Evolutionary conservation across 2,329 filamentous ascomycete species (phyloP).

Genomic region (Alternaria solani): DNA sequence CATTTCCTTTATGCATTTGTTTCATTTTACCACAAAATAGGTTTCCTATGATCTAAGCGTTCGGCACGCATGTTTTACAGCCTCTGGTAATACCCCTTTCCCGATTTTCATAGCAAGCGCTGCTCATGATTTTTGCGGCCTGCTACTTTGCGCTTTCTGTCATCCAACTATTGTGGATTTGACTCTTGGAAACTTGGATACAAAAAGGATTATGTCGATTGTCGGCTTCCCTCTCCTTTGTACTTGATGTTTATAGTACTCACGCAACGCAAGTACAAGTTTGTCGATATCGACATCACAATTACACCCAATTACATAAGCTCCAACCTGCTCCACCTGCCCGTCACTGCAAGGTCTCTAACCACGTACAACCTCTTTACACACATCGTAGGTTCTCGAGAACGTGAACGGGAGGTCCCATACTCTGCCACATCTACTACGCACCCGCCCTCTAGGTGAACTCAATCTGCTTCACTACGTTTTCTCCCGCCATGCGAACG

Average conservation of each 20-base stretch:
- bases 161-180: not conserved
- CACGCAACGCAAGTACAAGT: not conserved
- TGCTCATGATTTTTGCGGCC: slow-evolving; percentile 5
- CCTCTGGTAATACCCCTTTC: slow-evolving; percentile 7
- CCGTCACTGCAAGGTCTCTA: not conserved
- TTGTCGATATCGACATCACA: not conserved
- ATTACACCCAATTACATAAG: not conserved
- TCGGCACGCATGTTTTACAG: not conserved
- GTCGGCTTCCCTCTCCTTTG: not conserved
- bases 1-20: not conserved
- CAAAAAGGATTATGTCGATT: not conserved
- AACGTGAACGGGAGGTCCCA: no score
- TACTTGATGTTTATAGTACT: not conserved
- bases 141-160: not conserved
- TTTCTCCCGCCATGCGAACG: not conserved
- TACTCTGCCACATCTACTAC: not conserved
- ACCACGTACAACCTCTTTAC: not conserved
- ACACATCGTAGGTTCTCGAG: not conserved
- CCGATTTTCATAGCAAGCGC: slow-evolving; percentile 5
- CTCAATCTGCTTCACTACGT: not conserved
- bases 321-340: not conserved
- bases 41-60: not conserved
- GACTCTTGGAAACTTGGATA: not conserved
- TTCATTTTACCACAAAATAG: not conserved
- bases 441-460: not conserved